These are phyloP conservation scores for Deuterostichococcus epilithicus DNA, from an alignment of 139 green algal genomes.

Conservation along the genomic window DNA sequence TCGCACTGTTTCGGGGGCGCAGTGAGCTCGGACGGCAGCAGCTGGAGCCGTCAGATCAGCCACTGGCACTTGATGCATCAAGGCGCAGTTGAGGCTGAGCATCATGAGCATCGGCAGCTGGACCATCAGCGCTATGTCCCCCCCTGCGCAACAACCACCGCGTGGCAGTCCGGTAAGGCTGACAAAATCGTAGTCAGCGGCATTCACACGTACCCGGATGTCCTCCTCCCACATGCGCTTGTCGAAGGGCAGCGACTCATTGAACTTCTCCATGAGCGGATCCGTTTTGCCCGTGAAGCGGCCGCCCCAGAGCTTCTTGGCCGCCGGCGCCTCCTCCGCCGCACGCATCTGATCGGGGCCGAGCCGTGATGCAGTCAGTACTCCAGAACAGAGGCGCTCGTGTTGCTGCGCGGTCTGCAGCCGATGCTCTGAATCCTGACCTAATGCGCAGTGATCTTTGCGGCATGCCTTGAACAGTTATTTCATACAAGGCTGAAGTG, in stretches of 20 bases:
- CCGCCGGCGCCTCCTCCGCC: neutral
- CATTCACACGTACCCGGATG: constrained; percentile 51
- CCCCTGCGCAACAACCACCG: neutral
- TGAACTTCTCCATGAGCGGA: constrained; percentile 96
- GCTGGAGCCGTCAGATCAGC: no score
- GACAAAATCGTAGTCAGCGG: neutral
- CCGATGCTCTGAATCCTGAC: no score
- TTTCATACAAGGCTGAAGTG: neutral
- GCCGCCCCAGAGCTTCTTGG: constrained; percentile 91
- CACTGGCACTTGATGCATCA: neutral
- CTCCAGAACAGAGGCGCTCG: no score
- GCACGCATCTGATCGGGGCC: neutral
- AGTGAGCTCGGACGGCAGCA: neutral
- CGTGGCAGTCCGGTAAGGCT: no score
- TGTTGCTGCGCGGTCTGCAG: no score
- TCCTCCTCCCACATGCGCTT: constrained; percentile 92
- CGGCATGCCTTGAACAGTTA: neutral
- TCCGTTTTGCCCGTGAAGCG: constrained; percentile 91
- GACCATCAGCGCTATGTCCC: no score
- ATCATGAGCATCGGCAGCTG: neutral
- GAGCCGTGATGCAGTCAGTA: no score
- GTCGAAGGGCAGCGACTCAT: constrained; percentile 91
- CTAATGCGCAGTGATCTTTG: no score
- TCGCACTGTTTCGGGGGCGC: no score
- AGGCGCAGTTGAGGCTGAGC: neutral